Conservation (phyloP, 2,329 filamentous ascomycete species). For the Xylariaceae sp. region DNA sequence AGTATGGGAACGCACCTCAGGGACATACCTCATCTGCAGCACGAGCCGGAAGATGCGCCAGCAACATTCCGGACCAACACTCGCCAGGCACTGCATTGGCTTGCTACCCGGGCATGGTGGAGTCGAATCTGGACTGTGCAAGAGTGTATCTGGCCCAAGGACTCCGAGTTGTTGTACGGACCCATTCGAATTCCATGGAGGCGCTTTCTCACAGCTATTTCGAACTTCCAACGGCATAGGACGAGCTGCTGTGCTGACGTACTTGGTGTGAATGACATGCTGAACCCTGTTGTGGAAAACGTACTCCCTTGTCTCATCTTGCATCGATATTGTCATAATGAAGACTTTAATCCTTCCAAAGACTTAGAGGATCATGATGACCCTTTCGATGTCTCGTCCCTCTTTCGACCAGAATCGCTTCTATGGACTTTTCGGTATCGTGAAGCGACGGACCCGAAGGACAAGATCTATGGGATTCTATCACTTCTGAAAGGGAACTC, state of each 20-base stretch:
- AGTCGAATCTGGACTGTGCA: constrained; percentile 21
- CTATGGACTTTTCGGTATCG: constrained; percentile 22
- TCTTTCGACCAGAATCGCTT: constrained; percentile 18
- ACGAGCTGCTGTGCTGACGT: constrained; percentile 20
- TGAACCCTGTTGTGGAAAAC: constrained; percentile 13
- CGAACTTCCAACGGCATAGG: constrained; percentile 21
- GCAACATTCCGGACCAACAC: constrained; percentile 20
- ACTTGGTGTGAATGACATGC: constrained; percentile 15
- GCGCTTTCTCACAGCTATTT: constrained; percentile 14
- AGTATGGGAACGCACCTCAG: constrained; percentile 14
- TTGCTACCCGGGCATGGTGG: constrained; percentile 21
- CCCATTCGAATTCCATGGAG: constrained; percentile 11
- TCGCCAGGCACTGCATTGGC: constrained; percentile 17
- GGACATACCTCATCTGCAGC: constrained; percentile 8
- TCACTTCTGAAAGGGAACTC: constrained; percentile 15
- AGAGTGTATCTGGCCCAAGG: constrained; percentile 16
- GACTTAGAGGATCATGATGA: neutral
- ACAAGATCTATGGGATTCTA: constrained; percentile 19
- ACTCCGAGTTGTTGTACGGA: constrained; percentile 18
- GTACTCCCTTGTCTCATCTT: constrained; percentile 16
- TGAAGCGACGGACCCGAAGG: constrained; percentile 12
- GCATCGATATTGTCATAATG: constrained; percentile 7
- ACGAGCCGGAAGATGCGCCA: constrained; percentile 8
- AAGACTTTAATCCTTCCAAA: constrained; percentile 1
- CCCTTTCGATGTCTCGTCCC: constrained; percentile 2